A percentile compares a stretch with the other conserved stretches of the same genome.
Conservation (phyloP, 208 protist species). For the Trypanosoma lewisi region DNA sequence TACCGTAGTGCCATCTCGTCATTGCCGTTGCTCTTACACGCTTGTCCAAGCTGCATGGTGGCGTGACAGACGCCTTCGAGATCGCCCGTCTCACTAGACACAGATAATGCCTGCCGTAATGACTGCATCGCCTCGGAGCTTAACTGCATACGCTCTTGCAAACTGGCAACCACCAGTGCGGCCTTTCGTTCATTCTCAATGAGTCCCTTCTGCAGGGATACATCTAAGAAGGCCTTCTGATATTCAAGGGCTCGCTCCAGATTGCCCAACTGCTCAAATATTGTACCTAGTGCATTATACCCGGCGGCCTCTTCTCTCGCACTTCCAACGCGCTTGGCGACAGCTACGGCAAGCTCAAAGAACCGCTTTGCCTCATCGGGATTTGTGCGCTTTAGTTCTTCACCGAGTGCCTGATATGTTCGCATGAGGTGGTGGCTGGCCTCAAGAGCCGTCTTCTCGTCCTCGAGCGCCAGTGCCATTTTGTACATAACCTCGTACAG, state of each 20-base stretch:
- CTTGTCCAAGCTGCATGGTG: conserved; percentile 82
- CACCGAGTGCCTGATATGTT: conserved; percentile 63
- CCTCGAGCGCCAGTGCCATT: conserved; percentile 54
- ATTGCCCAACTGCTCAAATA: conserved; percentile 70
- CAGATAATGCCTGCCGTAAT: conserved; percentile 53
- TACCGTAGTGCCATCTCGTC: conserved; percentile 64
- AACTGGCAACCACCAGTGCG: conserved; percentile 59
- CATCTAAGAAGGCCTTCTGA: conserved; percentile 57
- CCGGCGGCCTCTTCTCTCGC: conserved; percentile 46
- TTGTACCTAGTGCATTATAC: conserved; percentile 66
- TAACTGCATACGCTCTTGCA: conserved; percentile 78
- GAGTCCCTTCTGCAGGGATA: conserved; percentile 42
- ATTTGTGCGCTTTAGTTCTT: conserved; percentile 29
- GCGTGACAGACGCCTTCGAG: conserved; percentile 62
- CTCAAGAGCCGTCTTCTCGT: conserved; percentile 35
- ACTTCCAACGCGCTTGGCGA: conserved; percentile 42
- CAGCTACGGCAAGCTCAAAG: conserved; percentile 42
- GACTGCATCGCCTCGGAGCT: conserved; percentile 62
- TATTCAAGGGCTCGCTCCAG: conserved; percentile 66
- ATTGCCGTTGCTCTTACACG: conserved; percentile 48
- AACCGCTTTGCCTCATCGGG: conserved; percentile 43
- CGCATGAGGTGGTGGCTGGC: conserved; percentile 63
- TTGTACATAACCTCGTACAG: conserved; percentile 68
- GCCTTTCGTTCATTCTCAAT: conserved; percentile 53
- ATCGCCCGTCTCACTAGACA: conserved; percentile 72